Percentiles rank a stretch among this genome's conserved stretches.
Conservation (phyloP, 176 grass and related monocot species). For the Triticum aestivum region IWGSC_CS_RefSeq_v2.1 NC_057807.1:315633520-315634019, state of each 20-base stretch:
- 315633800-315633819: background rate
- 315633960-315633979: too few species aligned
- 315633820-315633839: background rate
- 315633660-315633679: background rate
- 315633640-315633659: background rate
- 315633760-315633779: too few species aligned
- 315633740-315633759: background rate
- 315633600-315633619: background rate
- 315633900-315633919: background rate
- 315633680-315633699: background rate
- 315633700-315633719: background rate
- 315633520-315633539: background rate
- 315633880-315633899: background rate
- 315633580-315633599: background rate
- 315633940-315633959: background rate
- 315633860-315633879: background rate
- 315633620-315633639: too few species aligned
- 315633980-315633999: too few species aligned
- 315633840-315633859: background rate
- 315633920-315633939: background rate
- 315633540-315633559: background rate
- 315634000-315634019: too few species aligned
- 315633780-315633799: background rate
- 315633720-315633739: background rate
- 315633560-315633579: background rate